Base-by-base conservation (phyloP, 2,329 filamentous ascomycete genomes). In the Graphiopsis chlorocephala region DNA sequence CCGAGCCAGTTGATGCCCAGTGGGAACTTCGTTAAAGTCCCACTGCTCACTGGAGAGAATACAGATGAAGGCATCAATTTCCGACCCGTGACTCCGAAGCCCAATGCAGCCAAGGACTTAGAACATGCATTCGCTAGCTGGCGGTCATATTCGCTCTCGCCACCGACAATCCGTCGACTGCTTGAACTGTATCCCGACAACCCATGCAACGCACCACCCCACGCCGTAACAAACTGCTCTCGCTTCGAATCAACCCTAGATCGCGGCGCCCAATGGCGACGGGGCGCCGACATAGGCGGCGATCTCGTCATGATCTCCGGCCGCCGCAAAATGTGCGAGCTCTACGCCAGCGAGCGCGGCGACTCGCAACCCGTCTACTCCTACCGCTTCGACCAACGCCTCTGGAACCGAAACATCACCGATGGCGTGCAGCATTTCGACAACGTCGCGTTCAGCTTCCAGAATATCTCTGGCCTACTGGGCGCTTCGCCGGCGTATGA, bases 391-490 rank as follows among this genome's bases (percentile, higher is more conserved):
- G 81, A 84, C 68, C 81, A 81, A 64, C 73, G 75, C n/a, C 72
- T 77, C 25, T 83, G 80, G 75, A 78, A 79, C 65, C 75, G 78
- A 7, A 68, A 70, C 2, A 74, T 75, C 15, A 77, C 78, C 66
- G 76, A 77, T 8, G 81, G 80, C 2, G 77, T 80, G 20, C 77
- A 78, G 64, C 82, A 84, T 66, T 83, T 83, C 61, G 76, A 78
- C 68, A 83, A 84, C 57, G 82, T 83, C 0, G 80, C 81, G 2
- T 84, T 81, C 69, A 80, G 77, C 66, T 84, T 84, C 70, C 80
- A 84, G 69, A 84, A 84, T 63, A 82, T 83, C 53, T 78, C 77
- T 0, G 82, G 82, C 0, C 65, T 79, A 26, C 71, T 84, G n/a
- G 81, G 81, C 0, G 78, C 81, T 0, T 76, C 81, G 25, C 81